Base-by-base conservation (phyloP, 2,329 filamentous ascomycete genomes). In the Penicillium sp. region DNA sequence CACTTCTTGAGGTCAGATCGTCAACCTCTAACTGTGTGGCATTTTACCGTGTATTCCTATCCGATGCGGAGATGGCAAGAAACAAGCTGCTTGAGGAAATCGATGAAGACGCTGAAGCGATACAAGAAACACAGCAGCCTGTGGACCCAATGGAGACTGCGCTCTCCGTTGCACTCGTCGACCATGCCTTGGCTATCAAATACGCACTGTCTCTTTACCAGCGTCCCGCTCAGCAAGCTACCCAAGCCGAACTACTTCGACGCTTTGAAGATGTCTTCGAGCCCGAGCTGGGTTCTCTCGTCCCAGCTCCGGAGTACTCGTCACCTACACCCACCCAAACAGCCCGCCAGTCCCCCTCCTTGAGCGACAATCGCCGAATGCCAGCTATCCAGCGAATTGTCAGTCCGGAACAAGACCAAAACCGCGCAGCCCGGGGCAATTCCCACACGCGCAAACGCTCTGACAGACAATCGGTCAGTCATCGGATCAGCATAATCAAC, bases 141-240 rank as follows among this genome's bases (percentile, higher is more conserved):
- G 68, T 78, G 27, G 81, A 82, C 63, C 78, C 79, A 2, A 82
- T 92, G 67, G 88, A 95, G 63, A 90, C 85, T 49, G 90, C 92
- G 1, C 86, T 97, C 63, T 89, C 89, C 69, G 89, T 93, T 72
- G 90, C 91, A 0, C 82, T 97, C 31, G 84, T 96, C 42, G 94
- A 97, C 69, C 93, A 97, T 73, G 91, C 91, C 3, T 84, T 96
- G 59, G 88, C 91, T 73, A 86, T 97, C 67, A 92, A 93, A 77
- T 87, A 91, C 62, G 93, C 91, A 67, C 76, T 97, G 62, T 81
- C 81, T 4, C 81, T 87, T 66, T 90, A 91, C 73, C 82, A 83
- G 58, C 78, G 83, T 75, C 73, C 85, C 80, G 73, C 82, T 78
- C 74, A 86, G 84, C 72, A 76, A 64, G 73, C 75, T 35, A 76